Evolutionary conservation across 2,329 filamentous ascomycete species (phyloP).

Genomic region (Neocatenulostroma microsporum): DNA sequence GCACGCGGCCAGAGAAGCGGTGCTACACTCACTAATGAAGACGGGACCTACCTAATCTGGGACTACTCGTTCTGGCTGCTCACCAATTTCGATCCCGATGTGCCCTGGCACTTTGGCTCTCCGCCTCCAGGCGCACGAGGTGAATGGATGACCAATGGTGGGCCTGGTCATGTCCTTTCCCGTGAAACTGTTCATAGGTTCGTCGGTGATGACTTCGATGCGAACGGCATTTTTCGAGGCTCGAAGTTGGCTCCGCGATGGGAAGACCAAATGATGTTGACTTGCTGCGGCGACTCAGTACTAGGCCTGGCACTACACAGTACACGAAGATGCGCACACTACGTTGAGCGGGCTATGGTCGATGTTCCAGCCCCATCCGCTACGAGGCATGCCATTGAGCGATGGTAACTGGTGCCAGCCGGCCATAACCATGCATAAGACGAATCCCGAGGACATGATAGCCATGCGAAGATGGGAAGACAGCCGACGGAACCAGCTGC

Average conservation of each 20-base stretch:
- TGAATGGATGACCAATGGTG: slow-evolving; percentile 44
- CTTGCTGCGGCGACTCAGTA: slow-evolving; percentile 47
- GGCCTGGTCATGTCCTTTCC: slow-evolving; percentile 43
- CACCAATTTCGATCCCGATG: slow-evolving; percentile 37
- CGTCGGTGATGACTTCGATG: slow-evolving; percentile 21
- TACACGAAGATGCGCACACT: slow-evolving; percentile 36
- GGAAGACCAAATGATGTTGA: slow-evolving; percentile 34
- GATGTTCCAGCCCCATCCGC: slow-evolving; percentile 43
- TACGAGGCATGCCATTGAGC: slow-evolving; percentile 44
- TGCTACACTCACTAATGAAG: slow-evolving; percentile 50
- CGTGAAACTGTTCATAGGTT: slow-evolving; percentile 39
- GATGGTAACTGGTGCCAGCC: slow-evolving; percentile 47
- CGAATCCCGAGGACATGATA: slow-evolving; percentile 41
- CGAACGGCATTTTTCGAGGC: slow-evolving; percentile 34
- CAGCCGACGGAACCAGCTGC: slow-evolving; percentile 25
- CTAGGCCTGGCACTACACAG: slow-evolving; percentile 41
- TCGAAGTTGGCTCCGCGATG: slow-evolving; percentile 28
- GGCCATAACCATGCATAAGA: slow-evolving; percentile 44
- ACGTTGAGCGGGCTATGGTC: slow-evolving; percentile 43
- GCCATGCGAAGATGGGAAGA: slow-evolving; percentile 44
- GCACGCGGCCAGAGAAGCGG: slow-evolving; percentile 37
- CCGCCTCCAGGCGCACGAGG: slow-evolving; percentile 34
- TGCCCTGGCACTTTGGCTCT: slow-evolving; percentile 41
- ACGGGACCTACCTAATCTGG: slow-evolving; percentile 43
- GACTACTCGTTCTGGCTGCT: slow-evolving; percentile 40